A percentile compares a stretch with the other conserved stretches of the same genome.
Evolutionary conservation across 73 alveolate genomes (phyloP).

Genomic region (Tetrahymena malaccensis): DNA sequence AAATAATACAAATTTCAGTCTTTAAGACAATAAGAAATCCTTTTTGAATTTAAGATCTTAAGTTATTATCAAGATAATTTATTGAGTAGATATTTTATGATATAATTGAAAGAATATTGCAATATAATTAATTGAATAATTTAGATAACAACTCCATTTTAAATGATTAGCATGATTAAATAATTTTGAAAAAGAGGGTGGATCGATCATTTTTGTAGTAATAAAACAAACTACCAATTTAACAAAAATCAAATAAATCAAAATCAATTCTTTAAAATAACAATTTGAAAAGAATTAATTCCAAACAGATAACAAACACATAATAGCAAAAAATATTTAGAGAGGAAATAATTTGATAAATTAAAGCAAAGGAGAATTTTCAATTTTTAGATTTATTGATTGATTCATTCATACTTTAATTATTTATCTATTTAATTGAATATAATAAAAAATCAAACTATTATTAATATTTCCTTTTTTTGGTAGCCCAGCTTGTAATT

Average conservation of each 20-base stretch:
- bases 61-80: not conserved
- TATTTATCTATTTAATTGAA: too few species aligned
- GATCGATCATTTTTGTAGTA: not conserved
- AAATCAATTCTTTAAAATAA: not conserved
- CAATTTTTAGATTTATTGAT: not conserved
- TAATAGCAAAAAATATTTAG: not conserved
- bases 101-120: too few species aligned
- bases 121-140: too few species aligned
- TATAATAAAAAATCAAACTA: too few species aligned
- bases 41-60: not conserved
- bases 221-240: not conserved
- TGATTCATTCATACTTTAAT: too few species aligned
- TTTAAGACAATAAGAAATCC: not conserved
- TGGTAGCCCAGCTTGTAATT: not conserved
- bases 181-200: not conserved
- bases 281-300: not conserved
- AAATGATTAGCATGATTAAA: too few species aligned
- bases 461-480: too few species aligned
- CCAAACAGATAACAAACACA: not conserved
- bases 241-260: not conserved
- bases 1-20: not conserved
- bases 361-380: not conserved
- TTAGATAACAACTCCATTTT: too few species aligned
- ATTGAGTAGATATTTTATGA: not conserved
- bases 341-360: not conserved